Evolutionary conservation across 2,329 filamentous ascomycete genomes (phyloP), one percentile per base, ranked within the genome.

Genomic region (Diaporthe citrichinensis): DNA sequence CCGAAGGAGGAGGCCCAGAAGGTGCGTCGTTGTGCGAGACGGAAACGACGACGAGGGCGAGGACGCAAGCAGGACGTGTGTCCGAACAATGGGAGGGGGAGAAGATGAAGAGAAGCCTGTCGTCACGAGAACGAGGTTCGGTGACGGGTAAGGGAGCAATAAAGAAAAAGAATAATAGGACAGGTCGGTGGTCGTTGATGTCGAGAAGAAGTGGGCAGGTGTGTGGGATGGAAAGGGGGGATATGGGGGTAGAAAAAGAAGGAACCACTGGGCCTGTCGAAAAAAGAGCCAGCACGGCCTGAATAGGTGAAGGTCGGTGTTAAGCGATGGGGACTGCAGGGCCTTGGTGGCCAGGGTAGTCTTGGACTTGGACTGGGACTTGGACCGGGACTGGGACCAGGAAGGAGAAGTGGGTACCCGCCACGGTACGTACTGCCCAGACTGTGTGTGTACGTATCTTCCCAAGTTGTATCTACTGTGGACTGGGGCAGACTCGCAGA

Each of bases 191-290:
- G 65, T 55, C 44, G 39, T 69, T 69, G 41, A 58, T 17, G 55
- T 71, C 57, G 34, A 41, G 25, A 61, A 58, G 55, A 41, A 55
- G 53, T 58, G 46, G 61, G 39, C 34, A 71, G 73, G 39, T 49
- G 59, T 61, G 71, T 51, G 57, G 72, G 44, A 71, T 67, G 34
- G 73, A 53, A 71, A 74, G 53, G 62, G 72, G 72, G 62, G 73
- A 72, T 72, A 62, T 72, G 72, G 39, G 61, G 72, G 72, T 58
- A 59, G 61, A 55, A 58, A 74, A 57, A 69, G 67, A 74, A 74
- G 46, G 73, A 58, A 31, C 39, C 55, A 71, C 53, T 51, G 53
- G 53, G 51, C 53, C 41, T 17, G 61, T 58, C 39, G 39, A 61
- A 53, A 61, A 41, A 51, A 51, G 53, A 74, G 44, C 61, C 44